Conservation (phyloP, 108 stramenopile genomes). For the Fragilariopsis cylindrus region DNA sequence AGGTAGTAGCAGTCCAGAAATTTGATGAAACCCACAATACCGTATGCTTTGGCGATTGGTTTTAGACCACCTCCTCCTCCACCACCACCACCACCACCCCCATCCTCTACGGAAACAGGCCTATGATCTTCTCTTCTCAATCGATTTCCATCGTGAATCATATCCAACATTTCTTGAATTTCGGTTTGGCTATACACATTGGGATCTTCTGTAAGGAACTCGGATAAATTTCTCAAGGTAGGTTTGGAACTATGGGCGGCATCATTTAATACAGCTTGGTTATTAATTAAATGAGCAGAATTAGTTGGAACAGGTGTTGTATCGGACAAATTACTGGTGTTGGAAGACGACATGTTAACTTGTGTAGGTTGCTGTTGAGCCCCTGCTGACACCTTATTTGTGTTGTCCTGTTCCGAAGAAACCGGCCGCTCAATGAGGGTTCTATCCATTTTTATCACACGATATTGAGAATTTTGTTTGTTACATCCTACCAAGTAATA, state of each 20-base stretch:
- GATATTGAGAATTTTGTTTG: conserved; percentile 61
- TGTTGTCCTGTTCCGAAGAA: conserved; percentile 14
- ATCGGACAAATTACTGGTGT: conserved; percentile 14
- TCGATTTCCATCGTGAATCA: conserved; percentile 87
- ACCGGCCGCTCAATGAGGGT: conserved; percentile 77
- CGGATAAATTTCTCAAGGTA: conserved; percentile 62
- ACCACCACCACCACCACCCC: conserved; percentile 50
- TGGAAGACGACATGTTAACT: conserved; percentile 11
- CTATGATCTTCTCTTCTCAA: conserved; percentile 21
- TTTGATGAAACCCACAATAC: conserved; percentile 91
- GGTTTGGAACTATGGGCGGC: conserved; percentile 11
- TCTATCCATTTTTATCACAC: conserved; percentile 84
- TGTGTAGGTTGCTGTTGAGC: conserved; percentile 21
- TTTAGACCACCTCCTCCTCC: conserved; percentile 67
- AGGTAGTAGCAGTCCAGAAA: conserved; percentile 98
- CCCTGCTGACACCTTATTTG: conserved; percentile 5
- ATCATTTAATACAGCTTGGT: conserved; percentile 56
- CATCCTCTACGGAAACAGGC: not conserved
- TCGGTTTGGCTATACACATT: conserved; percentile 76
- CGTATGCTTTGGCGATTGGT: conserved; percentile 86
- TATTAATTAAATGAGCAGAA: conserved; percentile 25
- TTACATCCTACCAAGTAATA: conserved; percentile 81
- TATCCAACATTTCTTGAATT: conserved; percentile 83
- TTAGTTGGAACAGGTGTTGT: conserved; percentile 1
- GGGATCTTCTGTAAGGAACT: conserved; percentile 72